Evolutionary conservation across 176 grass and related monocot species (phyloP).

Genomic region (Stipa capillata): DNA sequence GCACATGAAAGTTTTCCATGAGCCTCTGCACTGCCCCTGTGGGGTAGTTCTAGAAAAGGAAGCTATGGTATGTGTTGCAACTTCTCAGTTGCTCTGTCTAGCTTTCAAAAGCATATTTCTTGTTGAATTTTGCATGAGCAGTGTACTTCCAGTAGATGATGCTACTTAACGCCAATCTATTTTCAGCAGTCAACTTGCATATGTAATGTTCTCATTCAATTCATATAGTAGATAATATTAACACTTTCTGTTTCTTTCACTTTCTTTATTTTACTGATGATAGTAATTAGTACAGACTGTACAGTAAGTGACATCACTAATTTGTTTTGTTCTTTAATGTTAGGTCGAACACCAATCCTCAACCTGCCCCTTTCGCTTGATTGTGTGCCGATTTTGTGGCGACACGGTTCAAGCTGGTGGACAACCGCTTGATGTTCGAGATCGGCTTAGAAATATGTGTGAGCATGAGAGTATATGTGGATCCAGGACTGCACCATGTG

Average conservation of each 20-base stretch:
- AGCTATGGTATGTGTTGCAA: slow-evolving; percentile 63
- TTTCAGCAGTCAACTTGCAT: neutral
- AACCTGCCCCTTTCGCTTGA: slow-evolving; percentile 61
- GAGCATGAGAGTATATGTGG: slow-evolving; percentile 95
- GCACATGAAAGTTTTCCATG: slow-evolving; percentile 97
- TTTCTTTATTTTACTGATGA: neutral
- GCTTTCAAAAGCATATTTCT: neutral
- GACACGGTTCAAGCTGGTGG: slow-evolving; percentile 80
- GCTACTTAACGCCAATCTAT: neutral
- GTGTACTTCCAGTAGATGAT: neutral
- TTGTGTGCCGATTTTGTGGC: slow-evolving; percentile 81
- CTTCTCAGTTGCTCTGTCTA: neutral
- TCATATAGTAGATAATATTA: neutral
- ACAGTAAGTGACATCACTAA: neutral
- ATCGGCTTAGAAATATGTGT: slow-evolving; percentile 61
- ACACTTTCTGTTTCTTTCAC: neutral
- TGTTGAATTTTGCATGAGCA: neutral
- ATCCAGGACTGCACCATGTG: slow-evolving; percentile 86
- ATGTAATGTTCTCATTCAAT: neutral
- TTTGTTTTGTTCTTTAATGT: slow-evolving; percentile 8
- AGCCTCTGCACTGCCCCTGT: slow-evolving; percentile 68
- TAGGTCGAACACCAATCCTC: slow-evolving; percentile 82
- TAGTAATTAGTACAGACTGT: no score
- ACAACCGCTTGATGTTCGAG: slow-evolving; percentile 48
- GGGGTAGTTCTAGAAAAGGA: slow-evolving; percentile 82